Evolutionary conservation across 116 monocot genomes (phyloP).

Genomic region (Zostera marina): DNA sequence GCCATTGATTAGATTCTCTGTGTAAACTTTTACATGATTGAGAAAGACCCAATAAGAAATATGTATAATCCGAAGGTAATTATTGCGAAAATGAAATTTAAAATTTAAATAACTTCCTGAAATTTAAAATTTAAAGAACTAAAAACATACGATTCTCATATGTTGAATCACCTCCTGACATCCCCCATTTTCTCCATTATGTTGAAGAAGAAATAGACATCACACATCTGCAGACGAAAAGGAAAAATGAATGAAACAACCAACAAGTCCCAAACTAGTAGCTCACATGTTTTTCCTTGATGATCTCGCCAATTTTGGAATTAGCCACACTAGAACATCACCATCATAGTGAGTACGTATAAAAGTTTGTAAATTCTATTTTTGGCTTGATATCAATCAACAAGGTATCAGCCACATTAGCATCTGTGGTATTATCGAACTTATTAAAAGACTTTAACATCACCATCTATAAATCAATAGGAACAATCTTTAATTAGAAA

Average conservation of each 20-base stretch:
- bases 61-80: background rate
- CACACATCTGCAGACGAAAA: background rate
- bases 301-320: constrained; percentile 84
- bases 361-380: constrained; percentile 73
- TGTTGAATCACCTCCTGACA: no score
- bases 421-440: constrained; percentile 88
- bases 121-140: no score
- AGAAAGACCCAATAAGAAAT: background rate
- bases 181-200: no score
- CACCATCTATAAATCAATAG: constrained; percentile 36
- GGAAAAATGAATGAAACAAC: background rate
- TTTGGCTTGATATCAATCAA: constrained; percentile 84
- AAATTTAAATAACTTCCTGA: background rate
- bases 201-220: no score
- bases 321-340: constrained; percentile 75
- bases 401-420: constrained; percentile 47
- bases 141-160: background rate
- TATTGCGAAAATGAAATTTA: background rate
- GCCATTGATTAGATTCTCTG: background rate
- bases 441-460: constrained; percentile 80
- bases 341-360: constrained; percentile 64
- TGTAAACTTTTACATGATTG: background rate
- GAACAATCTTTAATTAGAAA: background rate
- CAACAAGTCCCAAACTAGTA: no score
- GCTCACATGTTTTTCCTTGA: constrained; percentile 83